Evolutionary conservation across 208 protist genomes (phyloP).

Genomic region (Trypanosoma cruzi): DNA sequence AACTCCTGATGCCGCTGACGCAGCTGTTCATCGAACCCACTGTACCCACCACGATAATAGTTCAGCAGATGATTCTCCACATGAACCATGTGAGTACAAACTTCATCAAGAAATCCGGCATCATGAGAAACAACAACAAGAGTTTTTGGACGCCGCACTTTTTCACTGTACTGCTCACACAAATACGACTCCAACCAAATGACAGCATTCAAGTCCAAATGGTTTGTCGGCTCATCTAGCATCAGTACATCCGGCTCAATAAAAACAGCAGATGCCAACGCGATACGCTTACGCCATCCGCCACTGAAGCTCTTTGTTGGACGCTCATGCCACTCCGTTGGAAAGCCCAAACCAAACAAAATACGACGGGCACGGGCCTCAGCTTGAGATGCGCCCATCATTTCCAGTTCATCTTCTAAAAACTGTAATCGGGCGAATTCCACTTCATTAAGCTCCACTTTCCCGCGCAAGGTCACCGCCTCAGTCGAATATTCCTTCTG

Average conservation of each 20-base stretch:
- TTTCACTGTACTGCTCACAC: conserved; percentile 74
- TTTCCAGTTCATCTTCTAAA: conserved; percentile 92
- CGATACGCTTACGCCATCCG: conserved; percentile 94
- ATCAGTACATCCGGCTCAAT: conserved; percentile 95
- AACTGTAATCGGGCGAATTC: conserved; percentile 85
- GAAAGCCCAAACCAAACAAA: conserved; percentile 94
- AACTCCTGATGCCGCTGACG: conserved; percentile 76
- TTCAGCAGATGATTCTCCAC: conserved; percentile 90
- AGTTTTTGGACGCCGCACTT: conserved; percentile 80
- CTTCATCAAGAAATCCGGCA: conserved; percentile 94
- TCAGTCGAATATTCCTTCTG: conserved; percentile 81
- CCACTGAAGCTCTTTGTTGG: conserved; percentile 89
- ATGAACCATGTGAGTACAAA: conserved; percentile 95
- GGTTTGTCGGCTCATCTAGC: conserved; percentile 98
- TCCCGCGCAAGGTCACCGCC: conserved; percentile 62
- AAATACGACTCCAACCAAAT: conserved; percentile 96
- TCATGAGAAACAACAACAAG: conserved; percentile 98
- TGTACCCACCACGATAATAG: conserved; percentile 87
- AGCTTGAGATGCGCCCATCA: conserved; percentile 93
- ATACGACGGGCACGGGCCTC: conserved; percentile 86
- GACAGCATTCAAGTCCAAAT: conserved; percentile 96
- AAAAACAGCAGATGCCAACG: conserved; percentile 95
- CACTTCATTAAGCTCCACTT: conserved; percentile 54
- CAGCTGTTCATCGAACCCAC: conserved; percentile 73
- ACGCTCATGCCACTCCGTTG: conserved; percentile 90